phyloP scores from a whole-genome alignment of 164 flowering plant species.

The Nelumbo lutea region DNA sequence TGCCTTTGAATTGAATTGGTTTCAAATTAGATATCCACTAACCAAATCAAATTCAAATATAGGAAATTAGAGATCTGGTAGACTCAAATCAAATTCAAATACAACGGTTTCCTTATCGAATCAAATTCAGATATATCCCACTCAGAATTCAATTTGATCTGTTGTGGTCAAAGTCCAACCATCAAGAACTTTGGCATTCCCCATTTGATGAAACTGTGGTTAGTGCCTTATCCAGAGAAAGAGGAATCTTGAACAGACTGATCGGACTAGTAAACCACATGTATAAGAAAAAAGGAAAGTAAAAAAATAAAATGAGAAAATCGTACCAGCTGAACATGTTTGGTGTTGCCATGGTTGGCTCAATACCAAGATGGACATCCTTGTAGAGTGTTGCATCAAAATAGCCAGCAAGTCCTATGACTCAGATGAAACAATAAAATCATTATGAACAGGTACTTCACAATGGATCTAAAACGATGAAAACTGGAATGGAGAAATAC shows the following conservation, averaged over 20 bases:
- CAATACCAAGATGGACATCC: constrained; percentile 98
- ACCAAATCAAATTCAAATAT: too few species aligned
- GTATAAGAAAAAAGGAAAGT: neutral
- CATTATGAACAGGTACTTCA: neutral
- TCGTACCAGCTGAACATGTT: constrained; percentile 98
- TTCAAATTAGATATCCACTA: too few species aligned
- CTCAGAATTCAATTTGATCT: too few species aligned
- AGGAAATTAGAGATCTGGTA: too few species aligned
- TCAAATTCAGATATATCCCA: too few species aligned
- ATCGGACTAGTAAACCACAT: neutral
- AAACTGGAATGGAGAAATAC: too few species aligned
- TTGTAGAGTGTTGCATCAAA: constrained; percentile 92
- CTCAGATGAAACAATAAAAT: constrained; percentile 5
- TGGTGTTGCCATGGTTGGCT: constrained; percentile 86
- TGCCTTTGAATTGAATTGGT: too few species aligned
- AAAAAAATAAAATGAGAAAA: neutral
- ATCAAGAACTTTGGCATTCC: too few species aligned
- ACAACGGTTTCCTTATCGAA: too few species aligned
- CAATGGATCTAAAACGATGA: too few species aligned
- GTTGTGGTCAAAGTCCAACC: too few species aligned
- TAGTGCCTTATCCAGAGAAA: neutral
- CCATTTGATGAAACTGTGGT: neutral
- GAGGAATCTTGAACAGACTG: neutral
- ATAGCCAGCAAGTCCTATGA: constrained; percentile 94
- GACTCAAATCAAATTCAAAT: too few species aligned